Percentiles rank a stretch among this genome's conserved stretches.
phyloP scores from a whole-genome alignment of 2,329 filamentous ascomycete species.

The Trichoderma sp. region DNA sequence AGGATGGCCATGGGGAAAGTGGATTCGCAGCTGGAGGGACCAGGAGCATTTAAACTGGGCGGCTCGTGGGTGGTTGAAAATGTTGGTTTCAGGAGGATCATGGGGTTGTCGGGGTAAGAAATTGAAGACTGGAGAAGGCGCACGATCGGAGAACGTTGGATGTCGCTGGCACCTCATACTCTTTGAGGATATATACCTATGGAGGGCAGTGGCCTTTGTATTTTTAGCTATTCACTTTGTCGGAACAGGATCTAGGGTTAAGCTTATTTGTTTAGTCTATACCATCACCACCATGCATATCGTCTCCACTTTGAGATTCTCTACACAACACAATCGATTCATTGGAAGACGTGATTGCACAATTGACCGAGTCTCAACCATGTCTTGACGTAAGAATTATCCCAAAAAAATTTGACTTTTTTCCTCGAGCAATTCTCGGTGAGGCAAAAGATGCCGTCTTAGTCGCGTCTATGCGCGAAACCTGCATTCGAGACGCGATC shows the following conservation, averaged over 20 bases:
- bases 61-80: constrained; percentile 39
- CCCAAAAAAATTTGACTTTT: no score
- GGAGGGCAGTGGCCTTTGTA: background rate
- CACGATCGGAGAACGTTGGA: background rate
- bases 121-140: background rate
- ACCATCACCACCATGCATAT: background rate
- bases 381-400: background rate
- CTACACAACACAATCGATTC: no score
- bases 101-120: constrained; percentile 28
- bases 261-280: background rate
- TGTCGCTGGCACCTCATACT: background rate
- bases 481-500: background rate
- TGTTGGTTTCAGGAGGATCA: constrained; percentile 34
- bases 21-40: constrained; percentile 28
- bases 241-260: background rate
- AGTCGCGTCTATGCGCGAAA: background rate
- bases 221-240: background rate
- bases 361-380: background rate
- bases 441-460: background rate
- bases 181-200: background rate
- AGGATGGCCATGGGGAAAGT: constrained; percentile 45
- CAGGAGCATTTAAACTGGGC: constrained; percentile 36
- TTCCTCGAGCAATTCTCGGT: background rate
- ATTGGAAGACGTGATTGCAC: background rate
- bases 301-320: background rate